A percentile compares a stretch with the other conserved stretches of the same genome.
Evolutionary conservation across 2,329 filamentous ascomycete species (phyloP).

Genomic region (Penicillium occitanis): DNA sequence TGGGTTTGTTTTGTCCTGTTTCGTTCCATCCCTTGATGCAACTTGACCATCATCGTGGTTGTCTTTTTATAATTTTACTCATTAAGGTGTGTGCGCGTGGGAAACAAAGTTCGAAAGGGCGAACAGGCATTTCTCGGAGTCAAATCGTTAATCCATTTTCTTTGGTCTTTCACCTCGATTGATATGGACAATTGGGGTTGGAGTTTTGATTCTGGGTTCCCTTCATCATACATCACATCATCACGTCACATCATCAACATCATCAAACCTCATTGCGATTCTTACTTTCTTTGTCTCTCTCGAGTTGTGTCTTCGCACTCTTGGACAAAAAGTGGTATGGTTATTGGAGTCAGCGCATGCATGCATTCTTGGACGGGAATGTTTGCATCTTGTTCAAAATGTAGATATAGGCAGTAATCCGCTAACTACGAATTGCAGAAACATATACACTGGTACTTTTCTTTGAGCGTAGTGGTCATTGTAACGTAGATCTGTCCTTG

Average conservation of each 20-base stretch:
- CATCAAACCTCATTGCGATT: background rate
- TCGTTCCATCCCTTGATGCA: constrained; percentile 21
- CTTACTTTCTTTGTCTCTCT: constrained; percentile 7
- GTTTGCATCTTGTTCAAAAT: background rate
- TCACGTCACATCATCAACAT: constrained; percentile 3
- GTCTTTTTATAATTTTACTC: constrained; percentile 21
- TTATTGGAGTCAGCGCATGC: background rate
- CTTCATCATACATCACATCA: constrained; percentile 4
- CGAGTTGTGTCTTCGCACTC: constrained; percentile 2
- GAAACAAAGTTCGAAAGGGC: constrained; percentile 12
- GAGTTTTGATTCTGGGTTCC: constrained; percentile 7
- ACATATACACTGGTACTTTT: background rate
- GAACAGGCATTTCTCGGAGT: constrained; percentile 24
- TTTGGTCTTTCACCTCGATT: constrained; percentile 2
- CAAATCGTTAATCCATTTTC: constrained; percentile 24
- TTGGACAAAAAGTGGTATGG: constrained; percentile 12
- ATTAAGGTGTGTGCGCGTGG: constrained; percentile 1
- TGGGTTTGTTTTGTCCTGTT: constrained; percentile 12
- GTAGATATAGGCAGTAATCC: constrained; percentile 13
- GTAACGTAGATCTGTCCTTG: background rate
- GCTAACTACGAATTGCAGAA: constrained; percentile 11
- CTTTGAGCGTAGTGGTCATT: background rate
- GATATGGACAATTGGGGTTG: constrained; percentile 1
- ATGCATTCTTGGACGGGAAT: constrained; percentile 8
- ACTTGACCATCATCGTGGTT: constrained; percentile 27